Percentiles rank a stretch among this genome's conserved stretches.
phyloP scores from a whole-genome alignment of 169 alveolate species.

The Eimeria maxima region DNA sequence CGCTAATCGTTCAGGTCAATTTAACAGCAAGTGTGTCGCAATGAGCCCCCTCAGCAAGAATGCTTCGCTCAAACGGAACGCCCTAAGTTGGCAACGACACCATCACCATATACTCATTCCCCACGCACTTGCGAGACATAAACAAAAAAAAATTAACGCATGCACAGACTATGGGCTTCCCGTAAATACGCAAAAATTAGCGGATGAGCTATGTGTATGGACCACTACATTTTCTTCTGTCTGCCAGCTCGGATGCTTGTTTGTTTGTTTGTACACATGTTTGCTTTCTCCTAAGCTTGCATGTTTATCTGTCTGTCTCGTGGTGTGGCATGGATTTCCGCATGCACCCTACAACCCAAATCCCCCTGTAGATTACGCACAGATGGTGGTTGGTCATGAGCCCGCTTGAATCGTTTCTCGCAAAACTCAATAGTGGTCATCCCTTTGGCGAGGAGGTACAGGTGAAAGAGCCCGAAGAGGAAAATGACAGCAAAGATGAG shows the following conservation, averaged over 20 bases:
- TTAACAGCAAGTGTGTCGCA: too few relatives aligned
- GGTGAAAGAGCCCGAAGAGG: slow-evolving; percentile 89
- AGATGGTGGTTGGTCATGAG: neutral
- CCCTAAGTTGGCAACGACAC: too few relatives aligned
- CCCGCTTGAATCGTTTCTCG: slow-evolving; percentile 87
- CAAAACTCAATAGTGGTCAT: slow-evolving; percentile 94
- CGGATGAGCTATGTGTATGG: too few relatives aligned
- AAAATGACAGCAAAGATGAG: slow-evolving; percentile 87
- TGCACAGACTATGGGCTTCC: too few relatives aligned
- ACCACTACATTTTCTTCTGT: too few relatives aligned
- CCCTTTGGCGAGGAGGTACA: slow-evolving; percentile 85
- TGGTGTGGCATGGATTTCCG: neutral
- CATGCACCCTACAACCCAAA: neutral
- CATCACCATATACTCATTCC: too few relatives aligned
- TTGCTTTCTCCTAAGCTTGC: neutral
- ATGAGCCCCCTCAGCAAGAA: too few relatives aligned
- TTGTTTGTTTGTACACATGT: neutral
- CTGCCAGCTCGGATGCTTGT: neutral
- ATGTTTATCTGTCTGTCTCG: neutral
- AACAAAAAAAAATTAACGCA: too few relatives aligned
- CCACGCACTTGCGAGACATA: too few relatives aligned
- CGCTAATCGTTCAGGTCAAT: too few relatives aligned
- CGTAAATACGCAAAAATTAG: too few relatives aligned
- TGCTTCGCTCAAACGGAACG: too few relatives aligned
- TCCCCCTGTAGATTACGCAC: neutral